phyloP scores from a whole-genome alignment of 306 rosid species.

The Cicer pinnatifidum region DNA sequence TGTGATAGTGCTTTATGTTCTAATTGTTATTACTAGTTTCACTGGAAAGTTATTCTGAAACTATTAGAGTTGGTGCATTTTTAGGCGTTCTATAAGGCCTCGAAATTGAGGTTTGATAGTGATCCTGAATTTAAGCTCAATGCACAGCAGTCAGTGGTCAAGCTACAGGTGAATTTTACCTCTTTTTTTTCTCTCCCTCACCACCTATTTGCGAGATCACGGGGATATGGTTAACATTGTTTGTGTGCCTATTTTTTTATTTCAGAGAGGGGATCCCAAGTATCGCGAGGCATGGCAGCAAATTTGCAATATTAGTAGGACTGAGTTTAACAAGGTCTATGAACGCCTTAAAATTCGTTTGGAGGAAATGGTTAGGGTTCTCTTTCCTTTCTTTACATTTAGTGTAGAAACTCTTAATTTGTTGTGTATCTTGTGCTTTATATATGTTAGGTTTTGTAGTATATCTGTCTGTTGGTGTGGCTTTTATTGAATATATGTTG shows the following conservation, averaged over 20 bases:
- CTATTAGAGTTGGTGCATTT: slow-evolving; percentile 35
- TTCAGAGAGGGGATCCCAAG: slow-evolving; percentile 75
- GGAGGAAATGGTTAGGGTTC: slow-evolving; percentile 26
- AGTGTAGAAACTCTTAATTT: background rate
- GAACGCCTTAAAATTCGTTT: slow-evolving; percentile 59
- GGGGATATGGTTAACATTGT: slow-evolving; percentile 2
- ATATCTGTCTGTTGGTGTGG: background rate
- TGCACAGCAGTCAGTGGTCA: slow-evolving; percentile 87
- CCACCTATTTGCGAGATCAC: background rate
- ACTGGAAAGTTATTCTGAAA: slow-evolving; percentile 38
- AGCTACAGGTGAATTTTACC: slow-evolving; percentile 68
- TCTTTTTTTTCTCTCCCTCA: background rate
- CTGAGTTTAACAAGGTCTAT: slow-evolving; percentile 83
- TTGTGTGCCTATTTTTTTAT: slow-evolving; percentile 25
- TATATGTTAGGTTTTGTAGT: background rate
- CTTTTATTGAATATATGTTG: background rate
- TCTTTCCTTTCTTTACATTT: background rate
- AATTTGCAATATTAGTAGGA: slow-evolving; percentile 82
- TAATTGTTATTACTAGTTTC: background rate
- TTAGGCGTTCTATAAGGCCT: slow-evolving; percentile 60
- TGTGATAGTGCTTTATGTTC: background rate
- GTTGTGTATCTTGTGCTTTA: background rate
- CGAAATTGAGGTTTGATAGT: slow-evolving; percentile 58
- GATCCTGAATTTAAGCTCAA: slow-evolving; percentile 78
- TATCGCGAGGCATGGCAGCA: slow-evolving; percentile 77